Base-by-base conservation (phyloP, 179 eudicot genomes). In the Kewa caespitosa region DNA sequence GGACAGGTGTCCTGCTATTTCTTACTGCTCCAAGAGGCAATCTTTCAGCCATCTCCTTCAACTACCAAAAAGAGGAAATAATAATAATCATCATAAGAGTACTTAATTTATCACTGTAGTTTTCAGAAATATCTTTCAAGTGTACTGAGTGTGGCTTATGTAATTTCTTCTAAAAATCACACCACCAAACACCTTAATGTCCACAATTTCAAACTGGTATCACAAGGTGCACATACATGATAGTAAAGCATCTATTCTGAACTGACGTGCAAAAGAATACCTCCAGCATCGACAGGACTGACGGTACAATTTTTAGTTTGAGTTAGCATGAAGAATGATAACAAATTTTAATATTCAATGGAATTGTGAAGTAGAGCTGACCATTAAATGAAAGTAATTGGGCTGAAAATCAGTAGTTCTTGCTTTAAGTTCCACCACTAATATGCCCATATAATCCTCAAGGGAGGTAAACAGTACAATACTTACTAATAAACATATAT, bases 31-130 rank as follows among this genome's bases (percentile, higher is more conserved):
- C 83, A 69, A 81, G 76, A 52, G 87, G 87, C 67, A 84, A 72
- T 76, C 82, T 81, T 76, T 84, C 84, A 79, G 85, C 85, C 85
- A 81, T 76, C 76, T 84, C 85, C 79, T 84, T 81, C 74, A 81
- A 76, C 87, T 84, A 55, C 71, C 14, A 57, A 18, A n/a, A 63
- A 52, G 70, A 78, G 69, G 28, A 54, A 39, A 59, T 30, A 62
- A 69, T 76, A 76, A 71, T 32, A 65, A 57, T 25, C 33, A 42
- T 54, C 52, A 77, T 22, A 74, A 23, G 22, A 2, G 34, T 55
- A 28, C 1, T 31, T 20, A 23, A 22, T 1, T 13, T 50, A 20
- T 50, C 23, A 50, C n/a, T 18, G 23, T 18, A 1, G 4, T 6
- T 12, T 18, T 8, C 3, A 8, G 25, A 50, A 25, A 23, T 50